Percentiles rank a stretch among this genome's conserved stretches.
These are phyloP conservation scores for Phytophthora cactorum DNA, from an alignment of 352 stramenopile genomes.

Conservation along the genomic window DNA sequence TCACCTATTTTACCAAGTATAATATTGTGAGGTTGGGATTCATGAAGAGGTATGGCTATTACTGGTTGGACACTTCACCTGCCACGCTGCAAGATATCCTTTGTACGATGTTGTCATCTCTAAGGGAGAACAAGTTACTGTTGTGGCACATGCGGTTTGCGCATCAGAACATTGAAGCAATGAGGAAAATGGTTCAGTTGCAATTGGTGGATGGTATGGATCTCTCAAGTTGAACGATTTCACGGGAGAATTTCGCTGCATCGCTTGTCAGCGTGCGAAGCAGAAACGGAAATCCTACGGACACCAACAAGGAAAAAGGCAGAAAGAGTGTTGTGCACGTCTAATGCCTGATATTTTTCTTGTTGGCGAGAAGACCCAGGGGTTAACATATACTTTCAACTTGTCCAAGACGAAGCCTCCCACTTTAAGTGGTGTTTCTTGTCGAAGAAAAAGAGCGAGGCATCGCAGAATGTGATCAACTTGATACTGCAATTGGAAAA, in stretches of 20 bases:
- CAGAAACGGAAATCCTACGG: neutral
- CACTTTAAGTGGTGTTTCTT: constrained; percentile 1
- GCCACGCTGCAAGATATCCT: too few relatives aligned
- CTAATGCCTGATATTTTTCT: constrained; percentile 1
- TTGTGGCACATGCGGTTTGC: neutral
- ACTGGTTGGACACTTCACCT: neutral
- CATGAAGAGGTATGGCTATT: neutral
- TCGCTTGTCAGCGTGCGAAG: constrained; percentile 5
- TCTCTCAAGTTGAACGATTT: neutral
- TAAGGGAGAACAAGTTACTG: neutral
- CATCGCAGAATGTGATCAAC: neutral
- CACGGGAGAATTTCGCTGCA: neutral
- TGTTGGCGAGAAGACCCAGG: neutral
- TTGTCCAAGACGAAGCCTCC: neutral
- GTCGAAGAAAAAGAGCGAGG: neutral
- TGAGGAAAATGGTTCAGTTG: neutral
- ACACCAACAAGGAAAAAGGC: constrained; percentile 1
- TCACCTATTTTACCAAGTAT: neutral
- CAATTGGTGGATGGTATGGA: neutral
- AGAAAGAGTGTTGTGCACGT: neutral
- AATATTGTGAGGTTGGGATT: neutral
- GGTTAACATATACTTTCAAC: constrained; percentile 4
- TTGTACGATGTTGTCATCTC: too few relatives aligned
- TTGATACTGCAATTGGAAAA: neutral
- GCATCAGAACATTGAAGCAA: neutral